Evolutionary conservation across 768 basidiomycete genomes (phyloP).

Genomic region (Rhodotorula taiwanensis): DNA sequence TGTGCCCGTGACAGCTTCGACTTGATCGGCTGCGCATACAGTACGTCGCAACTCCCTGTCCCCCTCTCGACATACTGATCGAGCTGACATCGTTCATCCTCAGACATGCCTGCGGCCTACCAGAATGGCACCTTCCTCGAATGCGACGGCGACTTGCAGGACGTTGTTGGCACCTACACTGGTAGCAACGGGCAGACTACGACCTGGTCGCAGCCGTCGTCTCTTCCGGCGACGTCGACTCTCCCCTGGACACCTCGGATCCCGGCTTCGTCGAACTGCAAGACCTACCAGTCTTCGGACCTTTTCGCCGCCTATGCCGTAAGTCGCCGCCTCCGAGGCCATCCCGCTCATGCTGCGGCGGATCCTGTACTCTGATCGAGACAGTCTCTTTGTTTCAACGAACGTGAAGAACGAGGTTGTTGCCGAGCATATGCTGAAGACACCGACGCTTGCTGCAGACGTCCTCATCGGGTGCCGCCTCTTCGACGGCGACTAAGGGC

Average conservation of each 20-base stretch:
- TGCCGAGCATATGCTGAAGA: too few species aligned
- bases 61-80: background rate
- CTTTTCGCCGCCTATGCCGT: conserved; percentile 24
- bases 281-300: conserved; percentile 34
- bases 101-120: conserved; percentile 37
- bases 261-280: conserved; percentile 41
- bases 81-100: background rate
- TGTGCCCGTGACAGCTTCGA: too few species aligned
- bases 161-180: conserved; percentile 33
- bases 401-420: too few species aligned
- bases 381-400: too few species aligned
- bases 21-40: conserved; percentile 34
- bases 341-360: too few species aligned
- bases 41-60: background rate
- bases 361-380: too few species aligned
- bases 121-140: conserved; percentile 30
- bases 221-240: conserved; percentile 32
- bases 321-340: too few species aligned
- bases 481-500: background rate
- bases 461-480: background rate
- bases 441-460: too few species aligned
- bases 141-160: conserved; percentile 40
- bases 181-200: conserved; percentile 26
- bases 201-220: conserved; percentile 39
- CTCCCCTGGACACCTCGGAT: conserved; percentile 38